Percentiles rank a stretch among this genome's conserved stretches.
Conservation (phyloP, 2,329 filamentous ascomycete species). For the Pseudophaeomoniella oleicola region DNA sequence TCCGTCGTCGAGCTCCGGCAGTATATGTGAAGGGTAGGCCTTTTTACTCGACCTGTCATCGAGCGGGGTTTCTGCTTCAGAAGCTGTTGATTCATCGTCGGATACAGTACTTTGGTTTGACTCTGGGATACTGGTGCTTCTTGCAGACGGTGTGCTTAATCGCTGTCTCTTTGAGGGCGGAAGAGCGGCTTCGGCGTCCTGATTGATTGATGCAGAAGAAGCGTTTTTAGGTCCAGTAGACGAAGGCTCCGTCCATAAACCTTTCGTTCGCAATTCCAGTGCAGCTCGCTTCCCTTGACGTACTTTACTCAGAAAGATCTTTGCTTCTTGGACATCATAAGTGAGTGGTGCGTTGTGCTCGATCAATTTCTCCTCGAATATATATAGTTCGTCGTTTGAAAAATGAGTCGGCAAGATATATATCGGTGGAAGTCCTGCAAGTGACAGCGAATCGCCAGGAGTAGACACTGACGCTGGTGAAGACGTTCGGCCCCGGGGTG, state of each 20-base stretch:
- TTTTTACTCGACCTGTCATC: neutral
- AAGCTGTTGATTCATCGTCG: neutral
- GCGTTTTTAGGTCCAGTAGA: no score
- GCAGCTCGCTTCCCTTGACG: slow-evolving; percentile 53
- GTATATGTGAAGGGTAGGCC: neutral
- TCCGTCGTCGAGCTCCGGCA: slow-evolving; percentile 14
- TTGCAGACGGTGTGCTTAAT: neutral
- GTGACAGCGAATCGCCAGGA: neutral
- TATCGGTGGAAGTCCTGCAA: slow-evolving; percentile 42
- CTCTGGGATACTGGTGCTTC: neutral
- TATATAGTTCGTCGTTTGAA: slow-evolving; percentile 44
- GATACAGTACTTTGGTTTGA: neutral
- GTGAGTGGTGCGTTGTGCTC: slow-evolving; percentile 44
- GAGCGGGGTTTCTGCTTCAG: neutral
- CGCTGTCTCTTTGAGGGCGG: neutral
- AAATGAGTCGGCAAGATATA: slow-evolving; percentile 63
- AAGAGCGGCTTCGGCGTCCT: neutral
- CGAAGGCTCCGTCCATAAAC: slow-evolving; percentile 37
- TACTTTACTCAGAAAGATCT: slow-evolving; percentile 61
- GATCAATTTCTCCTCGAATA: slow-evolving; percentile 49
- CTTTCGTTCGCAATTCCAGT: slow-evolving; percentile 60
- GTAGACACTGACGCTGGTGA: neutral
- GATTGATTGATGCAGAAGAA: neutral
- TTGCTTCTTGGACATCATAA: slow-evolving; percentile 56
- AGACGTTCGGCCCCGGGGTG: neutral